phyloP scores from a whole-genome alignment of 345 rosid genomes.

The Citrus inodora region DNA sequence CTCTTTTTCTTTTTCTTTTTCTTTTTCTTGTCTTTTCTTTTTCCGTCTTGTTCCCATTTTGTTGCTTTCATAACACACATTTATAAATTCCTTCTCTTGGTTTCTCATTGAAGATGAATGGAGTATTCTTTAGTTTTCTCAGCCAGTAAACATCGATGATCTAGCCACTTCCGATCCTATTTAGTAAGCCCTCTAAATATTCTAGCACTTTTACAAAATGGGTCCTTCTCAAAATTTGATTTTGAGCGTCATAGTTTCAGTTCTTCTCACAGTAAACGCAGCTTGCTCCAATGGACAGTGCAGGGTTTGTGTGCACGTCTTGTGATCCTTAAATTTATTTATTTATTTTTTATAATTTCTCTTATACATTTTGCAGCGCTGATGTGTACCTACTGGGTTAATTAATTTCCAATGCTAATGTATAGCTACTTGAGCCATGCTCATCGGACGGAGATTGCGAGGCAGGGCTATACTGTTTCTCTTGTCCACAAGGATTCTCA shows the following conservation, averaged over 20 bases:
- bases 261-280: conserved; percentile 19
- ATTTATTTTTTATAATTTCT: neutral
- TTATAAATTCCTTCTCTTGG: neutral
- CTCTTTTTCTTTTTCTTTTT: neutral
- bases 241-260: conserved; percentile 11
- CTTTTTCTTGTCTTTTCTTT: too few relatives aligned
- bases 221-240: conserved; percentile 18
- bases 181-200: neutral
- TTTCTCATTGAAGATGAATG: neutral
- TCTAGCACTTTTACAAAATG: conserved; percentile 18
- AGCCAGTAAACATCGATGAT: conserved; percentile 1
- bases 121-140: conserved; percentile 25
- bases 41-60: conserved; percentile 2
- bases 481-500: conserved; percentile 43
- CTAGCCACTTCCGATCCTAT: neutral
- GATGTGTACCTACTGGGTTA: neutral
- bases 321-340: neutral
- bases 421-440: conserved; percentile 53
- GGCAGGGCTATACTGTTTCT: conserved; percentile 55
- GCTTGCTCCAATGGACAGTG: conserved; percentile 52
- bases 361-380: too few relatives aligned
- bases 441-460: conserved; percentile 56
- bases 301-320: conserved; percentile 32
- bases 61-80: conserved; percentile 11
- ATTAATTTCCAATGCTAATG: neutral